phyloP scores from a whole-genome alignment of 2,329 filamentous ascomycete genomes.

The Zelopaecilomyces penicillatus region DNA sequence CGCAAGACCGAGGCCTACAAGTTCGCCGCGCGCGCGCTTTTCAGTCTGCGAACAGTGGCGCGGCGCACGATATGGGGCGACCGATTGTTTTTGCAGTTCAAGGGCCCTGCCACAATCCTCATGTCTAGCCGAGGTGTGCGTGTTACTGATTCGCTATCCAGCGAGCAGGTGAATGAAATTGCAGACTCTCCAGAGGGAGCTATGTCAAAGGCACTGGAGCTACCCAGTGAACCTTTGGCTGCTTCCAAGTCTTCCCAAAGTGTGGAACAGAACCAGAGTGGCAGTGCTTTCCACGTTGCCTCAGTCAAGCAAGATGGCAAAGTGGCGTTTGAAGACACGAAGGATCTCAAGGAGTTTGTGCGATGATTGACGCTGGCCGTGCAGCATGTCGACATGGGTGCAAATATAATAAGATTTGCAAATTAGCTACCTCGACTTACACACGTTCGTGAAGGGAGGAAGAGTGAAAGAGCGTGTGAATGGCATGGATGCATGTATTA shows the following conservation, averaged over 20 bases:
- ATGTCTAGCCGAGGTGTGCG: slow-evolving; percentile 80
- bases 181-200: slow-evolving; percentile 71
- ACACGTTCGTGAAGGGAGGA: too few relatives aligned
- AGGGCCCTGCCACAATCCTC: slow-evolving; percentile 76
- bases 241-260: slow-evolving; percentile 2
- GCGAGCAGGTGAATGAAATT: slow-evolving; percentile 80
- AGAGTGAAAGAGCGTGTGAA: too few relatives aligned
- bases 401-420: too few relatives aligned
- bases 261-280: slow-evolving; percentile 24
- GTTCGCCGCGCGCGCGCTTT: slow-evolving; percentile 53
- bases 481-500: too few relatives aligned
- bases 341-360: slow-evolving; percentile 49
- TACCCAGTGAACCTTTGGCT: slow-evolving; percentile 26
- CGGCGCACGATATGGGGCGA: slow-evolving; percentile 89
- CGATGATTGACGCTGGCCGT: slow-evolving; percentile 20
- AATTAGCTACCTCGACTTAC: too few relatives aligned
- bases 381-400: too few relatives aligned
- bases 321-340: slow-evolving; percentile 55
- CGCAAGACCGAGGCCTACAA: slow-evolving; percentile 67
- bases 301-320: slow-evolving; percentile 53
- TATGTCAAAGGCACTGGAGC: slow-evolving; percentile 50
- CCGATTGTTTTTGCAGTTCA: slow-evolving; percentile 81
- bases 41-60: slow-evolving; percentile 64
- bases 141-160: slow-evolving; percentile 68
- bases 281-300: slow-evolving; percentile 45